Conservation (phyloP, 1,284 basidiomycete species). For the Paramarasmius palmivorus region DNA sequence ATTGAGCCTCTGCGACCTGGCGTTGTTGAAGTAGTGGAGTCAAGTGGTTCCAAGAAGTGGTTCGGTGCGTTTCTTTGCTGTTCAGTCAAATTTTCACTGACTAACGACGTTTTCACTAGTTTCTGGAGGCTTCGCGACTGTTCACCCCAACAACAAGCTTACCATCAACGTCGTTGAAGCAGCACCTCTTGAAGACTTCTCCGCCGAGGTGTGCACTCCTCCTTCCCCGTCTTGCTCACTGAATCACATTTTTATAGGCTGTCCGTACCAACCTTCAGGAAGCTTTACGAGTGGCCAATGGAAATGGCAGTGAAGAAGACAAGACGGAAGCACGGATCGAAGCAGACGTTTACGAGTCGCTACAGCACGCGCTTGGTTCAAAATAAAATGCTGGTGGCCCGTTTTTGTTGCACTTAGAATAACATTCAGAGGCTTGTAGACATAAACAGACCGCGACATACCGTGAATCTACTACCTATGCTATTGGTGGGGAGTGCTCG, state of each 20-base stretch:
- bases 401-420: neutral
- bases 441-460: neutral
- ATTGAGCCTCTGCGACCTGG: conserved; percentile 93
- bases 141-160: conserved; percentile 96
- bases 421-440: neutral
- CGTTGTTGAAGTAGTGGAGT: conserved; percentile 90
- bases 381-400: conserved; percentile 5
- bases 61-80: conserved; percentile 69
- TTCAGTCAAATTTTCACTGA: neutral
- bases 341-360: conserved; percentile 93
- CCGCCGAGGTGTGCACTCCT: conserved; percentile 64
- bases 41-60: conserved; percentile 86
- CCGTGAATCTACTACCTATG: too few relatives aligned
- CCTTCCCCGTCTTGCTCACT: conserved; percentile 8
- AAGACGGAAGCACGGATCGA: conserved; percentile 95
- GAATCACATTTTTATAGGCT: conserved; percentile 52
- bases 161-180: conserved; percentile 98
- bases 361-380: conserved; percentile 73
- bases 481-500: too few relatives aligned
- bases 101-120: conserved; percentile 49
- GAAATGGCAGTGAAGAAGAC: conserved; percentile 88
- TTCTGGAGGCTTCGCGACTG: conserved; percentile 96
- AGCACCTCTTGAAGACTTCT: conserved; percentile 91
- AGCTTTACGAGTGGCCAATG: conserved; percentile 80
- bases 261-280: conserved; percentile 90